Base-by-base conservation (phyloP, 495 filamentous ascomycete species). In the Penicillium alfredii region DNA sequence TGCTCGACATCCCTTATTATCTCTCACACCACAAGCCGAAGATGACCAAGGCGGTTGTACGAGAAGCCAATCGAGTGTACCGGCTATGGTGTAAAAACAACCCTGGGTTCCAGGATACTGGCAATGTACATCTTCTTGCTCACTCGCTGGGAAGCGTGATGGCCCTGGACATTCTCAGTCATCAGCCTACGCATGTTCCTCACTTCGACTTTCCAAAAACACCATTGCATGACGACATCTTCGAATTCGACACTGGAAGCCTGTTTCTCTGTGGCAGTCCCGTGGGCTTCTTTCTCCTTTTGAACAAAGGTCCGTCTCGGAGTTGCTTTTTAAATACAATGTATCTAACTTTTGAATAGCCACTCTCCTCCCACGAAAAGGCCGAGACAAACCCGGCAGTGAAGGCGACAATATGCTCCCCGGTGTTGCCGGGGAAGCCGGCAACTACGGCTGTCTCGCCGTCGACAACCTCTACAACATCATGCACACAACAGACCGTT, bases 391-490 rank as follows among this genome's bases (percentile, higher is more conserved):
- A 56, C 78, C 82, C 3, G 82, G 78, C 13, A 77, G 76, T 12
- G 79, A 87, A 45, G 66, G 66, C 22, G 80, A 88, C 39, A 74
- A 80, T 36, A 56, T 65, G 6, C 71, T 77, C 24, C 71, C 65
- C 25, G 74, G 79, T 16, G 72, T 96, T 26, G 79, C 81, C 23
- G 88, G 85, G 5, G 78, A 89, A 29, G 67, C 70, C 9, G 89
- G 84, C 31, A 76, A 64, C 8, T 95, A 88, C 55, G 92, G 92
- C 17, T 98, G 90, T 60, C 63, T 96, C 23, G 86, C 89, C 4
- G 86, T 95, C 6, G 87, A 95, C 51, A 98, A 98, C 55, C 72
- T 98, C 29, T 98, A 96, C 72, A 98, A 98, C 56, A 78, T 98
- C 43, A 73, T 97, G 53, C 72, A 79, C 42, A 73, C 71, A 23